These are phyloP conservation scores for Taphrina pruni DNA, from an alignment of 1,139 yeast genomes.

Conservation along the genomic window DNA sequence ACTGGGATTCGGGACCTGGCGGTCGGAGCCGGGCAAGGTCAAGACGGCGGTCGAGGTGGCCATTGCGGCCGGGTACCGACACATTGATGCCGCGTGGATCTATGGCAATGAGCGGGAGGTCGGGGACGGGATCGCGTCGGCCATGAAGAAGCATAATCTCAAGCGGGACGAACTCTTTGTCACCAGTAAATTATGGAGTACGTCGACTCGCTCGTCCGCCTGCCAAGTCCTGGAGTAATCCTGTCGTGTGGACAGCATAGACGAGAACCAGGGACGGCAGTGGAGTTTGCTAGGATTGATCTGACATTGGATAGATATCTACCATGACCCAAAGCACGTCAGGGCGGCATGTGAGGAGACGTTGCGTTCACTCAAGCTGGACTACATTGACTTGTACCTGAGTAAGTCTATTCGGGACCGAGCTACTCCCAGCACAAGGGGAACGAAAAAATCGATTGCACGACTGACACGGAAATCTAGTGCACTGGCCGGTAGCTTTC, in stretches of 20 bases:
- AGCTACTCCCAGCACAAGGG: too few species aligned
- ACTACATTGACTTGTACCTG: constrained; percentile 63
- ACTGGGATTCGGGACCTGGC: constrained; percentile 75
- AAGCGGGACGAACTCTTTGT: constrained; percentile 74
- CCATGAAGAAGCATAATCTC: constrained; percentile 64
- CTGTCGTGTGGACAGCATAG: too few species aligned
- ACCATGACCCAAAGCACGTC: constrained; percentile 60
- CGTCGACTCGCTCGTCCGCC: too few species aligned
- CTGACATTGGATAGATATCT: constrained; percentile 22
- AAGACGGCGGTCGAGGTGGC: constrained; percentile 68
- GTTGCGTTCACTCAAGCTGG: constrained; percentile 62
- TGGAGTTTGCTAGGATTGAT: too few species aligned
- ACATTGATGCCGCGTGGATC: constrained; percentile 54
- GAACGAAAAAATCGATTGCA: too few species aligned
- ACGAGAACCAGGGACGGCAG: too few species aligned
- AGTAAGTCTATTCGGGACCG: not conserved
- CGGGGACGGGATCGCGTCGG: constrained; percentile 53
- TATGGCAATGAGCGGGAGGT: constrained; percentile 55
- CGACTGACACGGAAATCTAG: not conserved
- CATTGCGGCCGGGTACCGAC: constrained; percentile 71
- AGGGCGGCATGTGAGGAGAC: constrained; percentile 57
- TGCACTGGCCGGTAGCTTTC: constrained; percentile 41
- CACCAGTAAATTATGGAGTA: constrained; percentile 67
- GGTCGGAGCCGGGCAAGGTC: constrained; percentile 64
- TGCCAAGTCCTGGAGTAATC: too few species aligned